A percentile compares a stretch with the other conserved stretches of the same genome.
These are phyloP conservation scores for Phytophthora podocarpi DNA, from an alignment of 352 stramenopile genomes.

Conservation along the genomic window DNA sequence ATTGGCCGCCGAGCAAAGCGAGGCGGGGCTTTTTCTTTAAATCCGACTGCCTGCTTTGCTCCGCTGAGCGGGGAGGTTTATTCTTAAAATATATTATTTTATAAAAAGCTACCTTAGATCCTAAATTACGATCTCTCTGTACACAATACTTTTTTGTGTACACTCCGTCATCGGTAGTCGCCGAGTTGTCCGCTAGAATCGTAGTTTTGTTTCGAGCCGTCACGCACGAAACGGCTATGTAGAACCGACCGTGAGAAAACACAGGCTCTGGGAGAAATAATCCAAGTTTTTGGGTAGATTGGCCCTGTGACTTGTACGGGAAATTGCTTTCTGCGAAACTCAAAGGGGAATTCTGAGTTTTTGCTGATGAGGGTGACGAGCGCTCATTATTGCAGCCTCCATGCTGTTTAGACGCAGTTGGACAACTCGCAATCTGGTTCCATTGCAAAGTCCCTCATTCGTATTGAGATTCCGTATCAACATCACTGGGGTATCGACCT, in stretches of 20 bases:
- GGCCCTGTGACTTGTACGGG: background rate
- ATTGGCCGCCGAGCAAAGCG: too few relatives aligned
- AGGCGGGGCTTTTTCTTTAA: too few relatives aligned
- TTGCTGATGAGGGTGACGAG: conserved; percentile 8
- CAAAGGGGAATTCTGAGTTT: background rate
- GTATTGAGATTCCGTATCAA: conserved; percentile 6
- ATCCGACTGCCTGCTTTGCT: too few relatives aligned
- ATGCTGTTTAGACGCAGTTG: background rate
- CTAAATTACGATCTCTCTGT: too few relatives aligned
- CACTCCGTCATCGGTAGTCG: background rate
- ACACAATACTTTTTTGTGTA: too few relatives aligned
- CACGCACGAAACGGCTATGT: background rate
- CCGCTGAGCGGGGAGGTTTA: too few relatives aligned
- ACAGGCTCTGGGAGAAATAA: background rate
- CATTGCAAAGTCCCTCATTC: conserved; percentile 6
- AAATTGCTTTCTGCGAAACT: background rate
- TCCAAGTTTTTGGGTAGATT: conserved; percentile 2
- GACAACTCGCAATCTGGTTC: background rate
- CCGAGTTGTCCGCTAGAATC: background rate
- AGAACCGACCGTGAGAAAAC: conserved; percentile 5
- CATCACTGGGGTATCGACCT: background rate
- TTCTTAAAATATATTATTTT: too few relatives aligned
- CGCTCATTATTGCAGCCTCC: conserved; percentile 1
- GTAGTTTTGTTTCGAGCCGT: background rate
- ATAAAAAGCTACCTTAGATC: too few relatives aligned